Base-by-base conservation (phyloP, 2,329 filamentous ascomycete genomes). In the Cladophialophora yegresii region DNA sequence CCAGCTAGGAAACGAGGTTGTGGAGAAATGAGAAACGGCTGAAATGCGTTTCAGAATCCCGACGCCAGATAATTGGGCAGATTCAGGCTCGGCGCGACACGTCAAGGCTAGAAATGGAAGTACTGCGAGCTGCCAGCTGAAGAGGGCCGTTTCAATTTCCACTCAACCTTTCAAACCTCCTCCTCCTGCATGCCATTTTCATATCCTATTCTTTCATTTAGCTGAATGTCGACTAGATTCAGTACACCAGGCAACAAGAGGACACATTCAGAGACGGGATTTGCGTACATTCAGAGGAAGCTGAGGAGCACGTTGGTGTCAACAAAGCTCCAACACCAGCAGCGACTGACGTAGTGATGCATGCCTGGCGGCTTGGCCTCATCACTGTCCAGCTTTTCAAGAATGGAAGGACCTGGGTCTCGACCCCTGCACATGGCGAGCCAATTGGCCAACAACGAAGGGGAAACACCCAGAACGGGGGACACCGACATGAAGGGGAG, bases 21-120 rank as follows among this genome's bases (percentile, higher is more conserved):
- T 60, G 57, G 57, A 60, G 57, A 49, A 50, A 20, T 43, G 12
- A 26, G n/a, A 49, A 49, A 33, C 23, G 30, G 51, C 51, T 54
- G 51, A 50, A 50, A 50, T 50, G 22, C 22, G 47, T 50, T 50
- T 50, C 47, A 50, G 22, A 28, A 22, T 10, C n/a, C 47, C 47
- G 8, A 8, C 26, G n/a, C 20, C 9, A 16, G 1, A 50, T 50
- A 16, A 50, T 50, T 50, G 47, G 47, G 47, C 20, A 26, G 26
- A 50, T 50, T 50, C 26, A 50, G 47, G 47, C 47, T 50, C 23
- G 47, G 47, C 47, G 36, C 36, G 36, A 43, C 36, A 43, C 36
- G 36, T 43, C 36, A 2, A 20, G 6, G 36, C n/a, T n/a, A n/a
- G 36, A 43, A 43, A n/a, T 40, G 36, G 33, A 36, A 36, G 33